Evolutionary conservation across 148 eudicot genomes (phyloP), one percentile per base, ranked within the genome.

Genomic region (Chenopodium suecicum): DNA sequence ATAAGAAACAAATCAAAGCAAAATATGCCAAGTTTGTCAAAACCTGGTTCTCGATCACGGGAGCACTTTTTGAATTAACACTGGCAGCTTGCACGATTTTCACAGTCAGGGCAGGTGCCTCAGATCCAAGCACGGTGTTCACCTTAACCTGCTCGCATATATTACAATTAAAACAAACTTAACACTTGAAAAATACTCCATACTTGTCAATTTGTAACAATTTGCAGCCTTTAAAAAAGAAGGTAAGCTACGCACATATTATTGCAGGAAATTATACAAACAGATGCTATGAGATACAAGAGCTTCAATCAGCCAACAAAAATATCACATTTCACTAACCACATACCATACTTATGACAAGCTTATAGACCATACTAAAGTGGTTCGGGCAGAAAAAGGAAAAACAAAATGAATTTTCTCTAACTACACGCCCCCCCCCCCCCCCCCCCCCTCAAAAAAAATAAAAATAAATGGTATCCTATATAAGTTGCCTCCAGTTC

Each of bases 81-180:
- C 74, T 85, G 82, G 88, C 85, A 74, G 91, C 93, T 89, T 94
- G 97, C 78, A 86, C 72, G 58, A 96, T 90, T 84, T 90, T 91
- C 70, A 96, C 95, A 3, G 95, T 86, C 20, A 92, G 81, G n/a
- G 93, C 88, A 81, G 97, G 98, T 29, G 92, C 92, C 68, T 81
- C 41, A 68, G 97, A 92, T 76, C 99, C 99, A 83, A 96, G 82
- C 46, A 94, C 94, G 31, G 97, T 92, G 78, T 70, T 92, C 84
- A 94, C 97, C 77, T 85, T 88, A 56, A 96, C 99, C 98, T 96
- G 88, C 81, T 37, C 37, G 81, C 70, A 81, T 52, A 62, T 7
- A 79, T 75, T 69, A 44, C 64, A 56, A 16, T 56, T 48, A 73
- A 48, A 41, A 41, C 8, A 41, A 41, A 41, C 44, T 41, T 37